Conservation (phyloP, 805 yeast species). For the Candida pseudoglaebosa region DNA sequence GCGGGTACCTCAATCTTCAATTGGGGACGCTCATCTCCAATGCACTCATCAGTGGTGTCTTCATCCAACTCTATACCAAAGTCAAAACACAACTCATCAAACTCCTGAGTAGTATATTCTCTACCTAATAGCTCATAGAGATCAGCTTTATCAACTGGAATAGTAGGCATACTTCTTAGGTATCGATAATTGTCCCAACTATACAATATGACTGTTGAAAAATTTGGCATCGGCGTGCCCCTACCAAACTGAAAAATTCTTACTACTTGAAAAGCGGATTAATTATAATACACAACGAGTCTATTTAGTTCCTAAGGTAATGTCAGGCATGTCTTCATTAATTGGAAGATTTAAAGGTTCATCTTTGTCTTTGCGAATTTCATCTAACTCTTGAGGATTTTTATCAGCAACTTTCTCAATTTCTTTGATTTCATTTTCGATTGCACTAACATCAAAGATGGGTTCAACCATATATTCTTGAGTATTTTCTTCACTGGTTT, state of each 20-base stretch:
- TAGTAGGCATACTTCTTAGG: slow-evolving; percentile 76
- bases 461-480: slow-evolving; percentile 17
- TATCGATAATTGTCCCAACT: not conserved
- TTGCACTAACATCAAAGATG: slow-evolving; percentile 44
- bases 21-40: slow-evolving; percentile 87
- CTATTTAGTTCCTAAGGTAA: not conserved
- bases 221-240: slow-evolving; percentile 2
- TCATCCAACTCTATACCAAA: slow-evolving; percentile 98
- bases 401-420: slow-evolving; percentile 35
- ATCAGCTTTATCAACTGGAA: slow-evolving; percentile 92
- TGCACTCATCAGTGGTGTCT: slow-evolving; percentile 81
- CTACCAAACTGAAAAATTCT: not conserved
- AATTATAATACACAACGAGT: not conserved
- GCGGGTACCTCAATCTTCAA: slow-evolving; percentile 97
- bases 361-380: slow-evolving; percentile 13
- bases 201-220: not conserved
- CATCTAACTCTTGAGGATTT: slow-evolving; percentile 13
- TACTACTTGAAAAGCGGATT: not conserved
- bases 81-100: slow-evolving; percentile 95
- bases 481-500: slow-evolving; percentile 15
- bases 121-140: slow-evolving; percentile 72
- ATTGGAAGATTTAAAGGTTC: slow-evolving; percentile 10
- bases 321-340: slow-evolving; percentile 21
- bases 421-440: slow-evolving; percentile 40
- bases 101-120: slow-evolving; percentile 72